phyloP scores from a whole-genome alignment of 202 grass and related monocot species.

The Setaria viridis region DNA sequence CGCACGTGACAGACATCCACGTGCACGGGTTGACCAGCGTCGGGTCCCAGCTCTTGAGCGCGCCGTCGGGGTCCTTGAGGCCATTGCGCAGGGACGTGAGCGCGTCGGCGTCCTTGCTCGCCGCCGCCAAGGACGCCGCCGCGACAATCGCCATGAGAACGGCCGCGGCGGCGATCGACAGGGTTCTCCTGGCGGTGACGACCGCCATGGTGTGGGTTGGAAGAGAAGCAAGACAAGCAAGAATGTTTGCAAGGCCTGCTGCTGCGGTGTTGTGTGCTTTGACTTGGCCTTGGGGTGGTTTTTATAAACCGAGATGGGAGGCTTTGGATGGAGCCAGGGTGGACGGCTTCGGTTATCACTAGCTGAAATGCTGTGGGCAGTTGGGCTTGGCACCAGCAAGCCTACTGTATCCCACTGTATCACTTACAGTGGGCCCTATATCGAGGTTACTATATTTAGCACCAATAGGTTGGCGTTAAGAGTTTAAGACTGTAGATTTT shows the following conservation, averaged over 20 bases:
- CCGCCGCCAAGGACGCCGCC: not conserved
- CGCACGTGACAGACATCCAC: slow-evolving; percentile 70
- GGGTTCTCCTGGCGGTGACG: not conserved
- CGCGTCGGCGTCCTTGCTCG: slow-evolving; percentile 50
- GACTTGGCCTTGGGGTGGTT: not conserved
- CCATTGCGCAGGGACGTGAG: slow-evolving; percentile 47
- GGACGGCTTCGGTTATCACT: too few species aligned
- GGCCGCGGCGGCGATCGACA: not conserved
- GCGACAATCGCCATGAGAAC: not conserved
- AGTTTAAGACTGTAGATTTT: not conserved
- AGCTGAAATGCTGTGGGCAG: too few species aligned
- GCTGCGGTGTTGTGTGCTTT: not conserved
- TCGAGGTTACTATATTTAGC: too few species aligned
- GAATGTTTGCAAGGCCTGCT: not conserved
- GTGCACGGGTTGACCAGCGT: slow-evolving; percentile 72
- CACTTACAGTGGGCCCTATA: too few species aligned
- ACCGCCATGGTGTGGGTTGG: not conserved
- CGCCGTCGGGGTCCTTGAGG: slow-evolving; percentile 50
- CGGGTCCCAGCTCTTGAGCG: slow-evolving; percentile 59
- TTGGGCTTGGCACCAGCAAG: too few species aligned
- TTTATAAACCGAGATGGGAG: not conserved
- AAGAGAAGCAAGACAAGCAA: not conserved
- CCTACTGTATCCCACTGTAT: too few species aligned
- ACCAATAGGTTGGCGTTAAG: too few species aligned
- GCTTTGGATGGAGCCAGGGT: too few species aligned